Evolutionary conservation across 768 basidiomycete species (phyloP).

Genomic region (Suillus occidentalis): DNA sequence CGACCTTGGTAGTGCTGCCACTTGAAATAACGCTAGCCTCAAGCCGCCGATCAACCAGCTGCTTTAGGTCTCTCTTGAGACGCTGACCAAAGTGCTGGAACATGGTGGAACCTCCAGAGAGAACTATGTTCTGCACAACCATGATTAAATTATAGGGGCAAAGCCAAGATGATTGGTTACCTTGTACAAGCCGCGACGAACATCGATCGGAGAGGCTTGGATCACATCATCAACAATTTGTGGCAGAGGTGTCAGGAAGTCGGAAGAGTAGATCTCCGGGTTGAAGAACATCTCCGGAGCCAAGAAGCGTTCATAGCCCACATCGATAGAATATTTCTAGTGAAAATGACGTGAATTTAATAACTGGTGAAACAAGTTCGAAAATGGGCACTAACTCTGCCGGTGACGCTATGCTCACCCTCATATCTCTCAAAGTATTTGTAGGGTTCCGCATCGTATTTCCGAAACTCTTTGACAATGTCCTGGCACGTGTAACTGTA

Average conservation of each 20-base stretch:
- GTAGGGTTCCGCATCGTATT: slow-evolving; percentile 94
- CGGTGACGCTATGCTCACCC: slow-evolving; percentile 90
- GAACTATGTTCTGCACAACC: slow-evolving; percentile 82
- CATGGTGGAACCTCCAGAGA: slow-evolving; percentile 98
- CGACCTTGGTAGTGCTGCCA: slow-evolving; percentile 74
- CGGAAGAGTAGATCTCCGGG: slow-evolving; percentile 96
- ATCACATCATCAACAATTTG: slow-evolving; percentile 97
- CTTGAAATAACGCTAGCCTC: slow-evolving; percentile 73
- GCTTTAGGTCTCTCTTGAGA: slow-evolving; percentile 92
- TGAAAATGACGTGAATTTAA: background rate
- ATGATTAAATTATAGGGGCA: background rate
- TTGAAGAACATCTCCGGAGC: slow-evolving; percentile 99
- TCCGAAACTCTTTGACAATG: slow-evolving; percentile 97
- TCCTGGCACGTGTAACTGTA: slow-evolving; percentile 99
- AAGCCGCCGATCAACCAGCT: slow-evolving; percentile 87
- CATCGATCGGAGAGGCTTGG: slow-evolving; percentile 94
- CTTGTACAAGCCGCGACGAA: slow-evolving; percentile 95
- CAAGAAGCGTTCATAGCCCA: slow-evolving; percentile 98
- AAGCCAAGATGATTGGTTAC: slow-evolving; percentile 36
- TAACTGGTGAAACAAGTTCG: background rate
- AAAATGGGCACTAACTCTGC: slow-evolving; percentile 57
- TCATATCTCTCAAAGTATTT: slow-evolving; percentile 94
- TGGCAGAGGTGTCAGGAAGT: slow-evolving; percentile 95
- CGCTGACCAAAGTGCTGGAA: slow-evolving; percentile 98
- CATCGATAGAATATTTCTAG: slow-evolving; percentile 91